Evolutionary conservation across 257 asterid genomes (phyloP), one percentile per base, ranked within the genome.

Genomic region (Datura wrightii): DNA sequence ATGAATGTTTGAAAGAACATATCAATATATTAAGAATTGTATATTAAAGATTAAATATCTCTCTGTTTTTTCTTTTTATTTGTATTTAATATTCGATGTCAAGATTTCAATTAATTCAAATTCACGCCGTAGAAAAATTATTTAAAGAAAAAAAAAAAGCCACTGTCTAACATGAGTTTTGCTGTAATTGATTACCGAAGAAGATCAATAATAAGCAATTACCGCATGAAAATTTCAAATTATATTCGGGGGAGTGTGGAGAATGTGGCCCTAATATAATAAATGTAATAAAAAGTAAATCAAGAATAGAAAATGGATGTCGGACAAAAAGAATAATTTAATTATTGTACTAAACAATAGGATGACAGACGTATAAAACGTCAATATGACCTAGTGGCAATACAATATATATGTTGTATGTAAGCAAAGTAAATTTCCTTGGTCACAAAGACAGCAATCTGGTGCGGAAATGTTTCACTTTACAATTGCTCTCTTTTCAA

Each of bases 51-150:
- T 0, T 2, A 24, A 24, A 24, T 0, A 24, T 24, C 31, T 24
- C 11, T 36, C 11, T 34, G 10, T 5, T 63, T 1, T 10, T 63
- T 11, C 34, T 62, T 62, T 19, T 0, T 31, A 5, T 31, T 1
- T 0, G 1, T 11, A 3, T 10, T 31, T 10, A 2, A 0, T 63
- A 63, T 11, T 10, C 18, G 31, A 63, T 11, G 0, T 11, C 8
- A 19, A 1, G 0, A 24, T 24, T 24, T 60, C 1, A 2, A 10
- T 63, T 31, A 63, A 63, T 34, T 4, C 2, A 8, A 0, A 31
- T 31, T 31, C 5, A 0, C 2, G 6, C 0, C 1, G 0, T 0
- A 2, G 11, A 10, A 63, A 18, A 31, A 0, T 10, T 10, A 31
- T 63, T 63, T 63, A 0, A 11, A 3, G 0, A 63, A 11, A 2